phyloP scores from a whole-genome alignment of 1,284 basidiomycete species.

The Ceratobasidium sp. region DNA sequence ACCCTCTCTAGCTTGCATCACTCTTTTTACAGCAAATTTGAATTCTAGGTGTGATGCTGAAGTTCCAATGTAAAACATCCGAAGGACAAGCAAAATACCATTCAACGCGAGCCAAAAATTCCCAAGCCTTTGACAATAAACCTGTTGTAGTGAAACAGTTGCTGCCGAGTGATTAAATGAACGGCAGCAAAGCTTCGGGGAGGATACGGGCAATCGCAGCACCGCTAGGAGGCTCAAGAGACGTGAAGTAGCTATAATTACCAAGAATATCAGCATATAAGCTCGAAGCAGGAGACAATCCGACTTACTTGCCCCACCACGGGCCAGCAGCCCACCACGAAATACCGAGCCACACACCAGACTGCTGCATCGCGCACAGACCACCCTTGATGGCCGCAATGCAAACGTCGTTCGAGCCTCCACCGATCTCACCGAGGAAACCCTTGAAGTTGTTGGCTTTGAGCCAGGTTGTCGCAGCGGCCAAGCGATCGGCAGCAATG shows the following conservation, averaged over 20 bases:
- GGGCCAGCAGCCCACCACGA: slow-evolving; percentile 46
- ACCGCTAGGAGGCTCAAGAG: slow-evolving; percentile 61
- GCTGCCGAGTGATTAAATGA: slow-evolving; percentile 54
- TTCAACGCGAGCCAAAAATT: not conserved
- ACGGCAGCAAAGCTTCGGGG: slow-evolving; percentile 63
- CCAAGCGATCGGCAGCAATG: slow-evolving; percentile 64
- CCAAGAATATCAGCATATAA: not conserved
- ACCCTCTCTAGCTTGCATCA: too few relatives aligned
- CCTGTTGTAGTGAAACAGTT: not conserved
- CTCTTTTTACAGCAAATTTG: not conserved
- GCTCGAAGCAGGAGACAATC: not conserved
- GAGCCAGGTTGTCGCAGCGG: slow-evolving; percentile 65
- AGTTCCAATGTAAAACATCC: slow-evolving; percentile 14
- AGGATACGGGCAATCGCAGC: slow-evolving; percentile 60
- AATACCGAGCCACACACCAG: slow-evolving; percentile 64
- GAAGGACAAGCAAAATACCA: not conserved
- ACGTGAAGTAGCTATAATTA: slow-evolving; percentile 36
- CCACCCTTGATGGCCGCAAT: slow-evolving; percentile 63
- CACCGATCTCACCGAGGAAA: slow-evolving; percentile 68
- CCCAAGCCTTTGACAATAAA: not conserved
- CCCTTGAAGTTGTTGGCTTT: slow-evolving; percentile 65
- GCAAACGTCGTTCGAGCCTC: slow-evolving; percentile 62
- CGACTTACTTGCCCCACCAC: slow-evolving; percentile 33
- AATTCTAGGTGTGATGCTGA: not conserved
- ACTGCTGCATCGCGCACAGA: slow-evolving; percentile 64